A percentile compares a stretch with the other conserved stretches of the same genome.
phyloP scores from a whole-genome alignment of 257 asterid species.

The Cruciata laevipes region DNA sequence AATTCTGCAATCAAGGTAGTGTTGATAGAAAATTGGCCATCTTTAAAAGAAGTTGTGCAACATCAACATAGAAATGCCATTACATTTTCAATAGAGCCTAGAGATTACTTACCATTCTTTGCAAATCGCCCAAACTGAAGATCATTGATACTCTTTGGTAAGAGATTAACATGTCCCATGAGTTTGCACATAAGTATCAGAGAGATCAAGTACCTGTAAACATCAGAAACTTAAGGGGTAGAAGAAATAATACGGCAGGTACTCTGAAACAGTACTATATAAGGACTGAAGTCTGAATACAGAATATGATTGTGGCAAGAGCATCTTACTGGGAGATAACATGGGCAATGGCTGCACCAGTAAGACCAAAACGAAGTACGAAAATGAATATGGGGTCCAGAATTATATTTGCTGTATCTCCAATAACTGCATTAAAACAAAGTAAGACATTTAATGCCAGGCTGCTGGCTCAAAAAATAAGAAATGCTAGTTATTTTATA shows the following conservation, averaged over 20 bases:
- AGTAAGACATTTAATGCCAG: constrained; percentile 7
- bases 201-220: constrained; percentile 62
- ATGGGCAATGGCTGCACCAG: constrained; percentile 54
- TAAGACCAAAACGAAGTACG: constrained; percentile 32
- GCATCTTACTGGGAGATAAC: constrained; percentile 45
- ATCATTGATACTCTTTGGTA: constrained; percentile 50
- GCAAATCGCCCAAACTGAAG: constrained; percentile 63
- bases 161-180: constrained; percentile 42
- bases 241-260: not conserved
- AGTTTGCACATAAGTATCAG: constrained; percentile 55
- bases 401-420: constrained; percentile 39
- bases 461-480: not conserved
- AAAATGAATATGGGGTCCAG: constrained; percentile 45
- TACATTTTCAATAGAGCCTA: not conserved
- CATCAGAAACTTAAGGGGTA: not conserved
- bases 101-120: constrained; percentile 43
- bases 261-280: not conserved
- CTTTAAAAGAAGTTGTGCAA: not conserved
- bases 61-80: not conserved
- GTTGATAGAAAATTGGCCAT: not conserved
- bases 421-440: constrained; percentile 29
- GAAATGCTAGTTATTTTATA: not conserved
- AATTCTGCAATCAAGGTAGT: not conserved
- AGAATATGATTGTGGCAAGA: not conserved
- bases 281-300: not conserved